Evolutionary conservation across 148 eudicot species (phyloP), one percentile per base, ranked within the genome.

Genomic region (Mesembryanthemum crystallinum): DNA sequence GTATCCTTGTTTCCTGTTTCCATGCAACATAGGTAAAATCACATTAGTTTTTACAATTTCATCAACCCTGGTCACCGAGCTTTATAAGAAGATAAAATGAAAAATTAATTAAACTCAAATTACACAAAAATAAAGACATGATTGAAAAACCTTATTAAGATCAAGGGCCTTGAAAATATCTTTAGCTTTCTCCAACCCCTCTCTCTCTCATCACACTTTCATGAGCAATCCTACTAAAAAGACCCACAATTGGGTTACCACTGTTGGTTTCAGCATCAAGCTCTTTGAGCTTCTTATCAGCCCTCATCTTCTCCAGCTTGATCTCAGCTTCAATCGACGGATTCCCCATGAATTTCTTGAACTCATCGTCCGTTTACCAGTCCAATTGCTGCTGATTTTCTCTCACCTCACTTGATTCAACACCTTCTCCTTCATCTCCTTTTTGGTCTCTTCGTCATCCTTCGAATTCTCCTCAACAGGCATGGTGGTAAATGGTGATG

Each of bases 321-420:
- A 94, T 90, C 5, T 97, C 98, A n/a, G 98, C 98, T 72, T 94
- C 98, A 63, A 94, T 94, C 1, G 98, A 90, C 7, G 95, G 98
- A 78, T 85, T 94, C 7, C 98, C 98, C 98, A 94, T 94, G 71
- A 92, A 92, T 61, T 85, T 92, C 94, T 94, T 94, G 83, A 92
- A 94, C 84, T 92, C 98, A 27, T 94, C 97, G 66, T 94, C 98
- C 37, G 58, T 81, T 73, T 94, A 92, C 98, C 98, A 94, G 49
- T 94, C 98, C 80, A 82, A 14, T 76, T 92, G 90, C 76, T 90
- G 93, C 72, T 73, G 82, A 10, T 81, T 79, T 65, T 84, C 90
- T 65, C 71, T 77, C 75, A 79, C 77, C 23, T 76, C 62, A 67
- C 76, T 82, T 80, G 79, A 69, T 1, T 79, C n/a, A n/a, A n/a